Evolutionary conservation across 2,329 filamentous ascomycete genomes (phyloP), one percentile per base, ranked within the genome.

Genomic region (Pyrenochaeta sp.): DNA sequence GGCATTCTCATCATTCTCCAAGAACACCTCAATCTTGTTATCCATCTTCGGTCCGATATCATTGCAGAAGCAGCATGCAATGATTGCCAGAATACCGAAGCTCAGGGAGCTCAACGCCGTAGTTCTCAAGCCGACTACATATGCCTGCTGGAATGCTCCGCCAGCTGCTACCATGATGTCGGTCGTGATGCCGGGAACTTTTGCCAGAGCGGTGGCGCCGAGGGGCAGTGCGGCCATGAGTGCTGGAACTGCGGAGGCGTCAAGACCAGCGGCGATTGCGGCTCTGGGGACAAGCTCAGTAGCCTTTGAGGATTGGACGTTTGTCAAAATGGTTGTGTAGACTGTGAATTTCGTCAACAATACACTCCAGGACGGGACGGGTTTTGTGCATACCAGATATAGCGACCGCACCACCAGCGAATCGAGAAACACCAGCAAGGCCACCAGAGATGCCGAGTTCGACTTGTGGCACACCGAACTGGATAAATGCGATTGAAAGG

Each of bases 401-500:
- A n/a, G 77, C 78, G 44, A 81, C 72, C 9, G 76, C 69, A 20
- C 78, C 78, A 39, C 77, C 78, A 3, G 77, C 76, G 54, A 78
- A 82, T 4, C 79, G 72, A 21, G 77, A 74, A 4, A 79, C 75
- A 18, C 79, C 79, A 4, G 58, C 54, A 7, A 60, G 35, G 9
- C 54, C 79, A 31, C 78, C 78, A 35, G 71, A 72, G 12, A 80
- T 75, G 12, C 81, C 81, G 0, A 83, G 72, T 43, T 82, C 78
- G 15, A 77, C 73, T 54, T 83, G 81, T 21, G 79, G 75, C 2
- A 80, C 79, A n/a, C 79, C 80, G 51, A 82, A 77, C 61, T 82
- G 81, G 5, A 77, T 79, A 54, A 80, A 77, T 1, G 80, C 78
- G 57, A 83, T 82, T 15, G 75, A 77, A 17, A 82, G 65, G 49